phyloP scores from a whole-genome alignment of 1,284 basidiomycete genomes.

The Blastosporella zonata region DNA sequence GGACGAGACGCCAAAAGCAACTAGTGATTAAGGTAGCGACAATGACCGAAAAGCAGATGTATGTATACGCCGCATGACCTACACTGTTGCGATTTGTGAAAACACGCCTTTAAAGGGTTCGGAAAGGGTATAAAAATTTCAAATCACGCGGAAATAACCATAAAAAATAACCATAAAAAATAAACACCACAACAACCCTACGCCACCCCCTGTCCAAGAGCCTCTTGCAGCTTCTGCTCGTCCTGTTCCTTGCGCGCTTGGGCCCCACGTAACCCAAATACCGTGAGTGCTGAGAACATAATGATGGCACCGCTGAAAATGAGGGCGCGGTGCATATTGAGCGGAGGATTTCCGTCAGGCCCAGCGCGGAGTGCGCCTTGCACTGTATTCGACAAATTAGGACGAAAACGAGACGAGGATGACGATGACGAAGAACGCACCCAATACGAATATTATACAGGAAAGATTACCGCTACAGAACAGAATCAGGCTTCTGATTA shows the following conservation, averaged over 20 bases:
- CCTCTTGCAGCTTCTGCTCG: conserved; percentile 39
- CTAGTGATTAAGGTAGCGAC: background rate
- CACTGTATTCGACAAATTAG: conserved; percentile 32
- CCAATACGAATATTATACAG: conserved; percentile 60
- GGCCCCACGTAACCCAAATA: conserved; percentile 52
- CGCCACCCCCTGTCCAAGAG: conserved; percentile 2
- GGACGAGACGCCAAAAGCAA: conserved; percentile 1
- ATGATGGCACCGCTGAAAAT: conserved; percentile 60
- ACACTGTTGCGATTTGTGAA: background rate
- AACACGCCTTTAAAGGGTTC: background rate
- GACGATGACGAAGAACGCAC: conserved; percentile 34
- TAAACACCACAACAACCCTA: background rate
- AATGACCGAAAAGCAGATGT: background rate
- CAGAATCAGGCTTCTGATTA: background rate
- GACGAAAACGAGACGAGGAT: background rate
- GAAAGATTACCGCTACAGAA: conserved; percentile 58
- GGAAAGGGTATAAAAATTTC: background rate
- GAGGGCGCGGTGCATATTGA: conserved; percentile 63
- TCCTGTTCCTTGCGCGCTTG: conserved; percentile 61
- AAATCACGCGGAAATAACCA: too few relatives aligned
- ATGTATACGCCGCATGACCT: background rate
- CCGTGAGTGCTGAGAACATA: conserved; percentile 31
- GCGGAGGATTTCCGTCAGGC: conserved; percentile 55
- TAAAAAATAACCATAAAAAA: too few relatives aligned
- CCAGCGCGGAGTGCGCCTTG: conserved; percentile 64